phyloP scores from a whole-genome alignment of 371 early-diverging fungal genomes.

The Basidiobolus heterosporus region DNA sequence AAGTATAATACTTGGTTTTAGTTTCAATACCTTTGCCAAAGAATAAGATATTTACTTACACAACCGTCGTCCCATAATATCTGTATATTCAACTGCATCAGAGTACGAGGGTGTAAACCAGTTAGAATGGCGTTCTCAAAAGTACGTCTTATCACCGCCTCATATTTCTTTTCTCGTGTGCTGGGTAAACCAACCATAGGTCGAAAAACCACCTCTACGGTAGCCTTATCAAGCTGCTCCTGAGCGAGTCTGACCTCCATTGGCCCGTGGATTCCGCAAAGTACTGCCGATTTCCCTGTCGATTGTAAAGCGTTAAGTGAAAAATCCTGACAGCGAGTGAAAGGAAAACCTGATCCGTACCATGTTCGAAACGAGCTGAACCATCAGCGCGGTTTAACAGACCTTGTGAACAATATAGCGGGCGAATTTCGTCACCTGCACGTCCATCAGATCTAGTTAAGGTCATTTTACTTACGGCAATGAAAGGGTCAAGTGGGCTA shows the following conservation, averaged over 20 bases:
- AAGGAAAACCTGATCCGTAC: constrained; percentile 14
- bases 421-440: constrained; percentile 22
- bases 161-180: constrained; percentile 3
- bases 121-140: neutral
- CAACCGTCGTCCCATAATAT: neutral
- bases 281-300: constrained; percentile 49
- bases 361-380: constrained; percentile 60
- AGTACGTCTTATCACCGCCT: neutral
- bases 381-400: constrained; percentile 62
- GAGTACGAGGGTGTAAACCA: neutral
- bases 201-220: constrained; percentile 58
- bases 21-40: constrained; percentile 46
- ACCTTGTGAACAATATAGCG: constrained; percentile 39
- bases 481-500: too few species aligned
- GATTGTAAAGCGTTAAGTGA: neutral
- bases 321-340: neutral
- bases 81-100: constrained; percentile 1
- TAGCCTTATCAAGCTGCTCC: constrained; percentile 74
- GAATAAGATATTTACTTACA: constrained; percentile 1
- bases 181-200: constrained; percentile 48
- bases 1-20: constrained; percentile 40
- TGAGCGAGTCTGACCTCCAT: constrained; percentile 65
- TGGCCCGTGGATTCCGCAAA: constrained; percentile 78
- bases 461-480: too few species aligned
- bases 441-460: neutral